These are phyloP conservation scores for Trichoderma sp. DNA, from an alignment of 2,329 filamentous ascomycete species.

Conservation along the genomic window DNA sequence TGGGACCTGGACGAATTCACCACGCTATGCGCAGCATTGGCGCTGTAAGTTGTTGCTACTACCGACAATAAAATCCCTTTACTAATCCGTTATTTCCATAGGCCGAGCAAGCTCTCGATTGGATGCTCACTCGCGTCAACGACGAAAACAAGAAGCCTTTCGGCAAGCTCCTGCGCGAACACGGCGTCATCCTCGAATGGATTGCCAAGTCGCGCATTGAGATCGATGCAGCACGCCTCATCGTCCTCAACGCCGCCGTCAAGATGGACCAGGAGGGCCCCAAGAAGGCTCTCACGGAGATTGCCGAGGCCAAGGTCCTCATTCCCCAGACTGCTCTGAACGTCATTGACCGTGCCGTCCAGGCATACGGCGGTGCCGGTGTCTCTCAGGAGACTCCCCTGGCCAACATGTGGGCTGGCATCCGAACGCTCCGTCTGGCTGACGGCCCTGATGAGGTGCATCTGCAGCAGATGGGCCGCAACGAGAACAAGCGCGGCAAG, in stretches of 20 bases:
- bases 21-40: conserved; percentile 96
- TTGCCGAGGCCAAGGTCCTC: conserved; percentile 91
- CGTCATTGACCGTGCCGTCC: conserved; percentile 91
- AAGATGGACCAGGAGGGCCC: conserved; percentile 89
- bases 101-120: conserved; percentile 88
- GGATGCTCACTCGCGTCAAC: conserved; percentile 92
- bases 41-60: conserved; percentile 51
- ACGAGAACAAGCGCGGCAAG: conserved; percentile 70
- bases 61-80: neutral
- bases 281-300: conserved; percentile 87
- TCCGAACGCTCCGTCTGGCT: conserved; percentile 79
- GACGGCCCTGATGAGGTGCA: conserved; percentile 98
- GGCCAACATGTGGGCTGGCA: conserved; percentile 76
- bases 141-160: conserved; percentile 89
- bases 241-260: conserved; percentile 91
- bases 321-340: conserved; percentile 78
- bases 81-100: conserved; percentile 27
- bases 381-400: conserved; percentile 93
- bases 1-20: conserved; percentile 94
- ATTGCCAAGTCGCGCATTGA: conserved; percentile 90
- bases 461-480: conserved; percentile 73
- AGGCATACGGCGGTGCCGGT: conserved; percentile 87
- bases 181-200: conserved; percentile 94
- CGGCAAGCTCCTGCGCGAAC: conserved; percentile 79
- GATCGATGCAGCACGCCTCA: conserved; percentile 84